Base-by-base conservation (phyloP, 306 rosid genomes). In the Acacia confusa region DNA sequence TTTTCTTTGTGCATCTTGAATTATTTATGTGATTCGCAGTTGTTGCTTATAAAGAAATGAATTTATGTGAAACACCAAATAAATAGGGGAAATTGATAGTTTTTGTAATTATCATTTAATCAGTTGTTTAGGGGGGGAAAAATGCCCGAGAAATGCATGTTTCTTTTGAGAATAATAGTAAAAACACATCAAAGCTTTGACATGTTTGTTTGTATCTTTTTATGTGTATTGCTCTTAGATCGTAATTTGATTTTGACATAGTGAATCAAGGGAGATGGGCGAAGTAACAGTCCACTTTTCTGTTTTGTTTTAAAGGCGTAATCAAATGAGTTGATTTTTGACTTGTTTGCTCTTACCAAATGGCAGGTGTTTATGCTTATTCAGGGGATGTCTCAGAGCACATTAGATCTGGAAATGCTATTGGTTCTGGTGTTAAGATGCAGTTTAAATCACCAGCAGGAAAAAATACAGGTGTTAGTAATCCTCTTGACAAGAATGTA, bases 401-500 rank as follows among this genome's bases (percentile, higher is more conserved):
- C 79, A 72, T 86, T 80, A 89, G 86, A 85, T 79, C 96, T 36
- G 88, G 86, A 68, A 85, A 91, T 79, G 77, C 85, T 71, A 78
- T 86, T 52, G 90, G 88, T 80, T 82, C 93, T 45, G 91, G 92
- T 61, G 89, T 86, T 50, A 92, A 88, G 84, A 70, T 85, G 91
- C 97, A 93, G 84, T 90, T 90, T 70, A 93, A 92, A 72, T 83
- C 91, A 78, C 88, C 94, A 73, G 85, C 70, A 7, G 80, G 78
- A 34, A 89, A 82, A 92, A 92, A 89, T 81, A 70, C 88, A 78
- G 88, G 83, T 83, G 83, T 88, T 75, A 88, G 85, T 36, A 88
- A 81, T 79, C 91, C 94, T 84, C 86, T 87, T 81, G 91, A 89
- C 75, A 91, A 88, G 86, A 90, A 86, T 83, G 99, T 95, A 83